Evolutionary conservation across 352 stramenopile species (phyloP).

Genomic region (Sclerospora graminicola): DNA sequence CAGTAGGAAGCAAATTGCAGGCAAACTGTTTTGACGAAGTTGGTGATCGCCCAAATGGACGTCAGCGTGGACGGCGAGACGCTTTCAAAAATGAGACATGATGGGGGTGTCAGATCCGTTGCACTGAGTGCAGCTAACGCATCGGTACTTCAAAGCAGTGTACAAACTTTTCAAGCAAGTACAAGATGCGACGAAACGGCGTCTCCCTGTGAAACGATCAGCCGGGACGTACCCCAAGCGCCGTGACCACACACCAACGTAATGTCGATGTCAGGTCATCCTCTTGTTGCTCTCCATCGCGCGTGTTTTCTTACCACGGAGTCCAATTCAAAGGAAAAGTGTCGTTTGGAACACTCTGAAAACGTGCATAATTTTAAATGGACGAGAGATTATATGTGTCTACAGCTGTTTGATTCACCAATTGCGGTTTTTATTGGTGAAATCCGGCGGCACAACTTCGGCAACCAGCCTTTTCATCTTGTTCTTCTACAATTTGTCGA

Average conservation of each 20-base stretch:
- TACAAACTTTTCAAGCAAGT: conserved; percentile 17
- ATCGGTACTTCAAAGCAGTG: conserved; percentile 7
- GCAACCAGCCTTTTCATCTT: conserved; percentile 4
- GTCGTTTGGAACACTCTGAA: conserved; percentile 2
- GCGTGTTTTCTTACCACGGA: neutral
- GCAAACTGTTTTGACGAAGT: conserved; percentile 21
- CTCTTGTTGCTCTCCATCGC: neutral
- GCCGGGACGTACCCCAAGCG: conserved; percentile 5
- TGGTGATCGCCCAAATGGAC: conserved; percentile 15
- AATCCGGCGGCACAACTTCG: conserved; percentile 9
- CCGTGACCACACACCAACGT: conserved; percentile 16
- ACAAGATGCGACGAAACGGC: conserved; percentile 13
- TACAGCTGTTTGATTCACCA: conserved; percentile 10
- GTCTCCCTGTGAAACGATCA: conserved; percentile 5
- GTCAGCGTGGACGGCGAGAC: conserved; percentile 5
- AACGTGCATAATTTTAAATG: conserved; percentile 12
- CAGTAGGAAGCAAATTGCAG: conserved; percentile 10
- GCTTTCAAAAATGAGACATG: conserved; percentile 4
- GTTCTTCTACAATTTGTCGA: conserved; percentile 2
- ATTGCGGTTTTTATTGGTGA: conserved; percentile 11
- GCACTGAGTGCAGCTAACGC: conserved; percentile 2
- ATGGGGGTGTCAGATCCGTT: neutral
- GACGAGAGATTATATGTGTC: conserved; percentile 10
- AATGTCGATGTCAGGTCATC: conserved; percentile 14
- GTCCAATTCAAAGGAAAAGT: neutral